Conservation (phyloP, 768 basidiomycete species). For the Termitomyces sp. region DNA sequence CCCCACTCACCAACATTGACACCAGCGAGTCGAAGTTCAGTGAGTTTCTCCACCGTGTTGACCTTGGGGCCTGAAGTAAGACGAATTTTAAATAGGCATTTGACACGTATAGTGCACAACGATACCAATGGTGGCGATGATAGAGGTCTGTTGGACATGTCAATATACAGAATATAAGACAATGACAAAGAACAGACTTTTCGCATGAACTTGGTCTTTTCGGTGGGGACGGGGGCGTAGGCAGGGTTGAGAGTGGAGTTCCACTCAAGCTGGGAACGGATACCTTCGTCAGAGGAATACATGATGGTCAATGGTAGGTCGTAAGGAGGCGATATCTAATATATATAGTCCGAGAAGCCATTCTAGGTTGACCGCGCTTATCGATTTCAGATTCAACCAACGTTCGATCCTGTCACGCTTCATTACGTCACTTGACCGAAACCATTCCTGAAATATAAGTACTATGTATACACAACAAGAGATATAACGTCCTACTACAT, state of each 20-base stretch:
- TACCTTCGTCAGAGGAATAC: constrained; percentile 48
- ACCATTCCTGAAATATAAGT: constrained; percentile 15
- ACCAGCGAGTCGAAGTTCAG: constrained; percentile 81
- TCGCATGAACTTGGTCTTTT: constrained; percentile 80
- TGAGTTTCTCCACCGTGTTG: constrained; percentile 85
- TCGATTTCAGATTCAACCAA: constrained; percentile 9
- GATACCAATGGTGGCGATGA: constrained; percentile 97
- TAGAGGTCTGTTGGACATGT: constrained; percentile 63
- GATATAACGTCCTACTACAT: constrained; percentile 40
- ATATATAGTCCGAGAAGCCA: not conserved
- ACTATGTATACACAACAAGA: constrained; percentile 18
- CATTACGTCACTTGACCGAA: constrained; percentile 5
- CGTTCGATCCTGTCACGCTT: constrained; percentile 11
- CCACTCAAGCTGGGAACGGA: constrained; percentile 90
- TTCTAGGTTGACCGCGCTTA: constrained; percentile 7
- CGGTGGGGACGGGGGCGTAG: constrained; percentile 62
- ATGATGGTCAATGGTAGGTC: constrained; percentile 26
- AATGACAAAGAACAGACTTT: constrained; percentile 53
- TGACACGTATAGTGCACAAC: constrained; percentile 1
- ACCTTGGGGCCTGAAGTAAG: constrained; percentile 76
- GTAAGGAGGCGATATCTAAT: constrained; percentile 15
- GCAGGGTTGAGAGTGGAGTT: constrained; percentile 74
- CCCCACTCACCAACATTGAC: constrained; percentile 87
- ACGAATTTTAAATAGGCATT: constrained; percentile 6
- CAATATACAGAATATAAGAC: not conserved